Evolutionary conservation across 257 asterid genomes (phyloP), one percentile per base, ranked within the genome.

Genomic region (Gentiana straminea): DNA sequence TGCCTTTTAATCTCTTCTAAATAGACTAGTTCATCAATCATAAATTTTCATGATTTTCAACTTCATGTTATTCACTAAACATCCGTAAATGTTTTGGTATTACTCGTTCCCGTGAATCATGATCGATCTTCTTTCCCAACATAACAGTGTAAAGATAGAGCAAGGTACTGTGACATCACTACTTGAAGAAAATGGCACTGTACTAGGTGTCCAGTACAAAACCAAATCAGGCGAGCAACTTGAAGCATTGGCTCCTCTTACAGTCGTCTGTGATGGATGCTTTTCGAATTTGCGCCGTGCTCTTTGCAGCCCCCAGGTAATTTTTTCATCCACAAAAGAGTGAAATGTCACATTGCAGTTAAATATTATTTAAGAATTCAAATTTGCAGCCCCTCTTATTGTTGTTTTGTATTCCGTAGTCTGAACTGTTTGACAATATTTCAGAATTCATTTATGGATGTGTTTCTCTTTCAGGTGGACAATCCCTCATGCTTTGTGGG

Each of bases 111-210:
- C 34, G 36, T 62, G 24, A 24, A 24, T 24, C 24, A 24, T 24
- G n/a, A 47, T 9, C 38, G 52, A 33, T 3, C 13, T 47, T 39
- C 15, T 52, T 60, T 13, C 37, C 55, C 59, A 41, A 39, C 45
- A 61, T 51, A 59, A 33, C 45, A 79, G 86, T 58, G 78, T 79
- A 45, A 67, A 52, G 58, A 68, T 79, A 7, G 74, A 73, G 59
- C 82, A 79, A 73, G 82, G 86, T n/a, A 73, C 86, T 1, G 86
- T 79, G 37, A 76, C 78, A 73, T 73, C 86, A 47, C 53, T 76
- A 58, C 70, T 79, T 9, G 80, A 79, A 72, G 80, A 79, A 50
- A 68, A 73, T 61, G 76, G 80, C 55, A 65, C 71, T n/a, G 43
- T 79, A 11, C 74, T 58, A 63, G 86, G 86, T 15, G 74, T 79